phyloP scores from a whole-genome alignment of 2,329 filamentous ascomycete species.

The Fusarium sp. region DNA sequence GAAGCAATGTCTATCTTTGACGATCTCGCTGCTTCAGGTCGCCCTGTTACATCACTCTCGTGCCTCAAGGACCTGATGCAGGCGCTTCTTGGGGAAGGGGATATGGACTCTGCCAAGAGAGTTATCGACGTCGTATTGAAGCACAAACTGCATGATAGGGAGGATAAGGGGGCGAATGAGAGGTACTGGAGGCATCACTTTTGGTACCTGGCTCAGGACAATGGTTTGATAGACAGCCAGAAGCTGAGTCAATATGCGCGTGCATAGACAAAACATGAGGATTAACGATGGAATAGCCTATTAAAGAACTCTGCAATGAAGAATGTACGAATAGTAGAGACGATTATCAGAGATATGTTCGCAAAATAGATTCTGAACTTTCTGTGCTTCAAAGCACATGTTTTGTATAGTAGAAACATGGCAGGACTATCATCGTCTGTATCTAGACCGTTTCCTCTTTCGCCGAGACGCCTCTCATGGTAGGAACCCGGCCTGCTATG shows the following conservation, averaged over 20 bases:
- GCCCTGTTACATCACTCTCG: constrained; percentile 57
- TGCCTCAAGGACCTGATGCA: constrained; percentile 60
- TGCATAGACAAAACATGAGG: neutral
- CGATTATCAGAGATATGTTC: constrained; percentile 39
- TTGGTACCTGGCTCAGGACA: constrained; percentile 61
- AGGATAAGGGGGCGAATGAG: constrained; percentile 32
- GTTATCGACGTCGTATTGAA: constrained; percentile 52
- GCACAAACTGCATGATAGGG: constrained; percentile 45
- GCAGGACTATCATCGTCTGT: constrained; percentile 6
- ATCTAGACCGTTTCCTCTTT: constrained; percentile 19
- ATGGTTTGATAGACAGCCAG: constrained; percentile 54
- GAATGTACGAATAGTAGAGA: constrained; percentile 13
- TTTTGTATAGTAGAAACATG: constrained; percentile 31
- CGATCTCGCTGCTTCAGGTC: constrained; percentile 55
- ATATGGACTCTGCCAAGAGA: constrained; percentile 48
- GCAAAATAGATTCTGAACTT: constrained; percentile 24
- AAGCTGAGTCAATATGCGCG: constrained; percentile 10
- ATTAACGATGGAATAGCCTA: neutral
- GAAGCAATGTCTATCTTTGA: constrained; percentile 64
- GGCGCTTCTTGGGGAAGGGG: constrained; percentile 46
- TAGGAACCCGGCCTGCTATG: neutral
- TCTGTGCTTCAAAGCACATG: constrained; percentile 15
- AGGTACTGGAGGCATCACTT: constrained; percentile 64
- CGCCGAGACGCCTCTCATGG: constrained; percentile 26
- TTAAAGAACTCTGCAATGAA: neutral